phyloP scores from a whole-genome alignment of 2,329 filamentous ascomycete genomes.

The Chrysoporthe cubensis region DNA sequence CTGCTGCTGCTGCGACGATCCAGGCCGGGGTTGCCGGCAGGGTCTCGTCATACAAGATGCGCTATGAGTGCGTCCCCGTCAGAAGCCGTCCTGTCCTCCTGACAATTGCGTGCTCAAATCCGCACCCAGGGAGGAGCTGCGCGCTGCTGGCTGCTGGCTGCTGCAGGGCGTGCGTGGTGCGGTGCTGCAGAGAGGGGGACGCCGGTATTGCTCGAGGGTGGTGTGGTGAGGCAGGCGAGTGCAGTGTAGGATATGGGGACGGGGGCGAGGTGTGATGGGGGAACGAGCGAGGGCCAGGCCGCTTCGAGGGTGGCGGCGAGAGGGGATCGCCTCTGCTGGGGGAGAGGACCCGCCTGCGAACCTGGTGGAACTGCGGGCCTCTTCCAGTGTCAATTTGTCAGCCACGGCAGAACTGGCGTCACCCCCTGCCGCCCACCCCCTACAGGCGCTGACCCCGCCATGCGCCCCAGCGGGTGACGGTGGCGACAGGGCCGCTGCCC shows the following conservation, averaged over 20 bases:
- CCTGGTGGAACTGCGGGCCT: conserved; percentile 27
- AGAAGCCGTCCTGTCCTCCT: too few relatives aligned
- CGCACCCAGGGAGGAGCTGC: too few relatives aligned
- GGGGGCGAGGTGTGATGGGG: conserved; percentile 5
- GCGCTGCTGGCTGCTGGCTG: too few relatives aligned
- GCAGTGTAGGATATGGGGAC: neutral
- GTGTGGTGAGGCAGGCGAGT: too few relatives aligned
- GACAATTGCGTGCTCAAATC: too few relatives aligned
- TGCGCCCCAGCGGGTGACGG: neutral
- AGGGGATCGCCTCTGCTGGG: conserved; percentile 8
- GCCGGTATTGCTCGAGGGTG: too few relatives aligned
- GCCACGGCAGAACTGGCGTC: conserved; percentile 15
- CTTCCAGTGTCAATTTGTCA: conserved; percentile 35
- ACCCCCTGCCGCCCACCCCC: neutral
- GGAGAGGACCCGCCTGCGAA: neutral
- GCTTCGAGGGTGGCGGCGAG: conserved; percentile 27
- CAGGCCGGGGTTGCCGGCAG: conserved; percentile 1
- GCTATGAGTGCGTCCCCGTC: neutral
- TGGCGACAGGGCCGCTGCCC: neutral
- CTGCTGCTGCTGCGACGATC: neutral
- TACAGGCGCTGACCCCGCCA: neutral
- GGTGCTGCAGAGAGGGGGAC: neutral
- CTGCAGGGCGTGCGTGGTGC: neutral
- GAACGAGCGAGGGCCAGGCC: conserved; percentile 18
- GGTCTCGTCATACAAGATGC: conserved; percentile 8